Evolutionary conservation across 768 basidiomycete species (phyloP), one percentile per base, ranked within the genome.

Genomic region (Phallus indusiatus): DNA sequence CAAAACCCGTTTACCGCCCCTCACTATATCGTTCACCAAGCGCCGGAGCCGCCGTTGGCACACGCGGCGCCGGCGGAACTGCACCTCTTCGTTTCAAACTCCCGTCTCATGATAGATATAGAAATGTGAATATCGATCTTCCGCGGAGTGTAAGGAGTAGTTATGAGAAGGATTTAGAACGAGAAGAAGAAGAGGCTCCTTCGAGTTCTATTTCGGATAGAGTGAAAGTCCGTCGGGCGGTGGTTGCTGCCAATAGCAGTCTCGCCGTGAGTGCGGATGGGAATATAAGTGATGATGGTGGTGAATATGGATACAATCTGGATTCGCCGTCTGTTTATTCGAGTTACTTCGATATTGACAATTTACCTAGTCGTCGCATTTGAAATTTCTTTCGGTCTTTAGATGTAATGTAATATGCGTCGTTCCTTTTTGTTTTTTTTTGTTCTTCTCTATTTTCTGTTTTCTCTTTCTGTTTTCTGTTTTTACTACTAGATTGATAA

Each of bases 161-260:
- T 56, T 56, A 46, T 24, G 21, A 18, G 7, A 56, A 56, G 18
- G 55, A 56, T 56, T 21, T 56, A 34, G 55, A 42, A n/a, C 37
- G 9, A 18, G 55, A 56, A 21, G 55, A 56, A 34, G 11, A 51
- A 10, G 42, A n/a, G 14, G n/a, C 42, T 42, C 14, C n/a, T 14
- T 42, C 42, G 28, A 42, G 14, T 42, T 14, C 42, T n/a, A 42
- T 12, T 42, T n/a, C 42, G 4, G 28, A 28, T 28, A 28, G 28
- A 7, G 42, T n/a, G 42, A n/a, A 42, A 42, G 42, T 4, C 42
- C 42, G 42, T 14, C 42, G 12, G 42, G 42, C n/a, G 42, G 42
- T 42, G 36, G 36, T 16, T 37, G 9, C n/a, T n/a, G n/a, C n/a
- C n/a, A n/a, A n/a, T n/a, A n/a, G n/a, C n/a, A n/a, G n/a, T n/a